A percentile compares a stretch with the other conserved stretches of the same genome.
These are phyloP conservation scores for Dactylellina leptospora DNA, from an alignment of 2,329 filamentous ascomycete species.

Conservation along the genomic window DNA sequence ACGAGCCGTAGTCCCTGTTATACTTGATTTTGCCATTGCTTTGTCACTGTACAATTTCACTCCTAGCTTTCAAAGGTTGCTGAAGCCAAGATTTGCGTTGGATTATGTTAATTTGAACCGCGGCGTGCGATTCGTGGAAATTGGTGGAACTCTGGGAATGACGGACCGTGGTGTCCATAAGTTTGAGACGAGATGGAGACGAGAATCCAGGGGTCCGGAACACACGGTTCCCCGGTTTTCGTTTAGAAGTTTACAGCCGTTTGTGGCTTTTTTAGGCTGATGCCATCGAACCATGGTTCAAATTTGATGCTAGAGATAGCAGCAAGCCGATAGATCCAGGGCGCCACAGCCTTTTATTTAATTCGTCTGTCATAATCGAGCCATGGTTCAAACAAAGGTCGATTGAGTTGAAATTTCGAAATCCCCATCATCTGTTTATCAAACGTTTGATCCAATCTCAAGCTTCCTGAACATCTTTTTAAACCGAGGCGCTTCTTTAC, in stretches of 20 bases:
- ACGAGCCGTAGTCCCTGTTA: neutral
- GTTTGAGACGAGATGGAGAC: constrained; percentile 14
- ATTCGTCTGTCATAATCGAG: too few species aligned
- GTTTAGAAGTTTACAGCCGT: neutral
- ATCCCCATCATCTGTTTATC: too few species aligned
- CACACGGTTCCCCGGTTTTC: constrained; percentile 9
- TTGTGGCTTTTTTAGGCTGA: constrained; percentile 17
- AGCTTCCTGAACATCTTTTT: too few species aligned
- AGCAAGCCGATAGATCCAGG: neutral
- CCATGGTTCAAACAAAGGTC: neutral
- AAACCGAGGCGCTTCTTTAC: too few species aligned
- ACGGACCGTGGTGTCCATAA: constrained; percentile 30
- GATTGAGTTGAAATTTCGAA: too few species aligned
- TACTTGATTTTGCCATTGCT: constrained; percentile 18
- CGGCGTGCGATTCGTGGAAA: constrained; percentile 47
- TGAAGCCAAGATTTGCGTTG: constrained; percentile 16
- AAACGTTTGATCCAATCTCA: too few species aligned
- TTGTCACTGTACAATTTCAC: too few species aligned
- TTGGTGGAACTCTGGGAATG: constrained; percentile 29
- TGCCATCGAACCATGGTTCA: constrained; percentile 14
- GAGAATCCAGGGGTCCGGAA: constrained; percentile 16
- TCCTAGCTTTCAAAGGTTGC: too few species aligned
- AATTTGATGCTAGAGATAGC: neutral
- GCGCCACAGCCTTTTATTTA: too few species aligned
- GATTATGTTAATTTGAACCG: constrained; percentile 22